These are phyloP conservation scores for Metarhizium sp. DNA, from an alignment of 2,329 filamentous ascomycete species.

Conservation along the genomic window DNA sequence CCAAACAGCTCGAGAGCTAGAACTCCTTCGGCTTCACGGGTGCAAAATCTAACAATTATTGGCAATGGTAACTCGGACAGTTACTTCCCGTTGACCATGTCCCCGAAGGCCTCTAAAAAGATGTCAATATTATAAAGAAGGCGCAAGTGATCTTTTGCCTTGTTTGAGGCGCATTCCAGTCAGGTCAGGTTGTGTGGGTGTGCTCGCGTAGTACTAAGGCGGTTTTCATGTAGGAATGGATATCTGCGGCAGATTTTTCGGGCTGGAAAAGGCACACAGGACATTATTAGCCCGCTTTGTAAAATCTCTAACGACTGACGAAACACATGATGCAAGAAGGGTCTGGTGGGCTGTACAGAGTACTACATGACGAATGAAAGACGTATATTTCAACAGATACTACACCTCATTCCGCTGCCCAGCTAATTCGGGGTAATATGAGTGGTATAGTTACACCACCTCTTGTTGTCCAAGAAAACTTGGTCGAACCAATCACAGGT, in stretches of 20 bases:
- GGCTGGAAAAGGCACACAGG: neutral
- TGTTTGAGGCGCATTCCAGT: too few relatives aligned
- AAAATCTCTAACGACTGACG: neutral
- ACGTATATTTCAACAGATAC: neutral
- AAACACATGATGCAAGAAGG: neutral
- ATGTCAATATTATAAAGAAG: neutral
- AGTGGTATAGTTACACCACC: neutral
- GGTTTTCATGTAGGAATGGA: neutral
- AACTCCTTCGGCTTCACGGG: constrained; percentile 33
- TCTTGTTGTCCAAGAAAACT: neutral
- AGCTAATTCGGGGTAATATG: too few relatives aligned
- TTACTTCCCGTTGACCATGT: constrained; percentile 31
- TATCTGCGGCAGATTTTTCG: neutral
- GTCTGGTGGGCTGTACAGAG: neutral
- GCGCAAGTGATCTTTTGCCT: neutral
- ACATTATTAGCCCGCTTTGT: neutral
- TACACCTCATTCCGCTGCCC: too few relatives aligned
- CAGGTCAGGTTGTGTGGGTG: neutral
- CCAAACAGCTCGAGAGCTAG: constrained; percentile 40
- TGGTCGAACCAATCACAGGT: too few relatives aligned
- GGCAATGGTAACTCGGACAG: constrained; percentile 23
- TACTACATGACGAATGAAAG: neutral
- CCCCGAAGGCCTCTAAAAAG: constrained; percentile 23
- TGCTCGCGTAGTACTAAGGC: too few relatives aligned
- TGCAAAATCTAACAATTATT: constrained; percentile 17